Evolutionary conservation across 2,329 filamentous ascomycete species (phyloP).

Genomic region (Coniochaeta pulveracea): DNA sequence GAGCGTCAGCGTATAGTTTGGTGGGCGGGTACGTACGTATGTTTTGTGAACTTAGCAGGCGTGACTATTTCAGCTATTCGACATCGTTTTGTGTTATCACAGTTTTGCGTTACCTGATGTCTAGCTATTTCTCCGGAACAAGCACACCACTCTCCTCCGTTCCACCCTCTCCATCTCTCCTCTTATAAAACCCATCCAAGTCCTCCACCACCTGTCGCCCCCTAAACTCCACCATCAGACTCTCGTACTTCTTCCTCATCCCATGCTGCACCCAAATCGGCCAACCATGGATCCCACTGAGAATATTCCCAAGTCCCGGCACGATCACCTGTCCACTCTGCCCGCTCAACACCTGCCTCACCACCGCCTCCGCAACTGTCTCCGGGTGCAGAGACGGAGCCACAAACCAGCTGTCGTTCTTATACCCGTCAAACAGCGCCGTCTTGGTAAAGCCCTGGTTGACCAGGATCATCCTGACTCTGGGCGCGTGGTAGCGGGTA

Average conservation of each 20-base stretch:
- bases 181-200: slow-evolving; percentile 25
- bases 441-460: slow-evolving; percentile 53
- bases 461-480: slow-evolving; percentile 55
- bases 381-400: slow-evolving; percentile 43
- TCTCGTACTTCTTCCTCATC: slow-evolving; percentile 30
- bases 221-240: slow-evolving; percentile 29
- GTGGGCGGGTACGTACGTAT: too few species aligned
- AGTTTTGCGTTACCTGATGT: too few species aligned
- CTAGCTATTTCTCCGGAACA: slow-evolving; percentile 17
- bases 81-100: neutral
- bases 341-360: slow-evolving; percentile 46
- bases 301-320: slow-evolving; percentile 30
- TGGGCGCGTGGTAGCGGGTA: slow-evolving; percentile 48
- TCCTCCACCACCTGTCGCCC: slow-evolving; percentile 37
- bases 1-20: neutral
- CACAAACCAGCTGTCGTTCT: slow-evolving; percentile 36
- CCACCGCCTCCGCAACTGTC: slow-evolving; percentile 53
- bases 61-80: neutral
- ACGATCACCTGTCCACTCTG: slow-evolving; percentile 44
- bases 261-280: slow-evolving; percentile 53
- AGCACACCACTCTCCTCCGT: slow-evolving; percentile 24
- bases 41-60: too few species aligned
- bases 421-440: slow-evolving; percentile 45
- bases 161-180: slow-evolving; percentile 13
- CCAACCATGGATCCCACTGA: slow-evolving; percentile 35